Evolutionary conservation across 1,284 basidiomycete genomes (phyloP).

Genomic region (Microbotryum lychnidis-dioicae): DNA sequence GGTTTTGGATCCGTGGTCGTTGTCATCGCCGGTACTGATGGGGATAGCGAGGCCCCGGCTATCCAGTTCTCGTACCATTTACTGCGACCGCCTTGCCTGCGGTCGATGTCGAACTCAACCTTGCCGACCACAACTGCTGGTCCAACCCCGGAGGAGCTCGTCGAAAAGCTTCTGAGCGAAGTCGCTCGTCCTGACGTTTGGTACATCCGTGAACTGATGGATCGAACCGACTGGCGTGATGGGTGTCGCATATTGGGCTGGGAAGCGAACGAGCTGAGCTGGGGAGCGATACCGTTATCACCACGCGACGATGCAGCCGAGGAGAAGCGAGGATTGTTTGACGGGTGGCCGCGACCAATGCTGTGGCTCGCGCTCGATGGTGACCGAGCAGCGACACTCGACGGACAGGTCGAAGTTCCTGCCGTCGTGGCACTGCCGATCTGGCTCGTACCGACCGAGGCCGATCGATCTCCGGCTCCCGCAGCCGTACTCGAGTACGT

Average conservation of each 20-base stretch:
- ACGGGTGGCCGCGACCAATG: constrained; percentile 1
- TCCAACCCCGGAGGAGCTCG: constrained; percentile 11
- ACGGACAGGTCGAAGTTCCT: constrained; percentile 9
- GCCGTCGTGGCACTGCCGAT: constrained; percentile 13
- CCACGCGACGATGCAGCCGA: not conserved
- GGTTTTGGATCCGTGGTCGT: too few species aligned
- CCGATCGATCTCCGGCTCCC: not conserved
- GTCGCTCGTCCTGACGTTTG: not conserved
- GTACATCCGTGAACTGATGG: constrained; percentile 1
- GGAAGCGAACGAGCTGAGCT: not conserved
- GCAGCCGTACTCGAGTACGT: constrained; percentile 7
- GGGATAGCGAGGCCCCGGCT: constrained; percentile 14
- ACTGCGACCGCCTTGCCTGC: constrained; percentile 48
- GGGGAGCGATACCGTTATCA: not conserved
- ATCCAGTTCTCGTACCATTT: constrained; percentile 75
- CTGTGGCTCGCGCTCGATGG: constrained; percentile 37
- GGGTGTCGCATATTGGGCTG: constrained; percentile 13
- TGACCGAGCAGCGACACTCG: constrained; percentile 6
- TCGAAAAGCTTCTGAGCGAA: constrained; percentile 10
- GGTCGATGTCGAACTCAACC: constrained; percentile 78
- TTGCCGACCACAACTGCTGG: constrained; percentile 58
- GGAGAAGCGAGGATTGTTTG: constrained; percentile 29
- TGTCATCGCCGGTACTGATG: too few species aligned
- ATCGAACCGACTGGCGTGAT: constrained; percentile 6
- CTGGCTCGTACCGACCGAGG: not conserved